Evolutionary conservation across 2,329 filamentous ascomycete species (phyloP).

Genomic region (Grosmannia serpens): DNA sequence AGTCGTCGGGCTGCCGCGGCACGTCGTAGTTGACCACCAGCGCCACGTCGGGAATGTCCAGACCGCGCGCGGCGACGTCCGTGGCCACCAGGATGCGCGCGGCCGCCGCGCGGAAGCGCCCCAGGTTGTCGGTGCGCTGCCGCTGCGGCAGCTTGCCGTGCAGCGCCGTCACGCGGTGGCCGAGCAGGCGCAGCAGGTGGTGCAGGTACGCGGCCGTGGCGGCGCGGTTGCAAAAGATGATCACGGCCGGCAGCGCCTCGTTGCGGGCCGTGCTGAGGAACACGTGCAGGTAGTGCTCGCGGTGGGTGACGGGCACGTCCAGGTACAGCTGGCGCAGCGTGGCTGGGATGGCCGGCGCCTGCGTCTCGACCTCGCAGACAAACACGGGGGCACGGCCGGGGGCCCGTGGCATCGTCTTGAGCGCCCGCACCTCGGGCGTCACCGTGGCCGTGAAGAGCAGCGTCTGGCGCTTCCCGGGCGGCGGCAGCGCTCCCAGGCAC

Average conservation of each 20-base stretch:
- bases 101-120: constrained; percentile 79
- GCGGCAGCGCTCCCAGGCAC: constrained; percentile 71
- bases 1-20: constrained; percentile 91
- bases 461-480: constrained; percentile 71
- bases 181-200: constrained; percentile 72
- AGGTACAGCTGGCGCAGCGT: constrained; percentile 78
- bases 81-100: constrained; percentile 88
- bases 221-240: constrained; percentile 92
- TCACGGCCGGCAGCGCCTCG: constrained; percentile 67
- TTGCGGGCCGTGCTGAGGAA: constrained; percentile 74
- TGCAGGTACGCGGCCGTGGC: constrained; percentile 81
- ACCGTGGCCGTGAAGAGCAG: constrained; percentile 93
- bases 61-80: constrained; percentile 84
- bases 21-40: constrained; percentile 94
- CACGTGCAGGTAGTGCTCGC: constrained; percentile 88
- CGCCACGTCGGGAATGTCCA: constrained; percentile 87
- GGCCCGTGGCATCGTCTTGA: constrained; percentile 65
- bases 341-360: constrained; percentile 62
- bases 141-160: constrained; percentile 80
- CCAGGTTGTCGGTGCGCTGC: constrained; percentile 77
- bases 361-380: constrained; percentile 77
- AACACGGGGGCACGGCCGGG: constrained; percentile 67
- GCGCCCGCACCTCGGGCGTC: constrained; percentile 77
- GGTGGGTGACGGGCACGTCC: constrained; percentile 80
- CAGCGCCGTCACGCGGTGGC: constrained; percentile 81